Base-by-base conservation (phyloP, 192 early-diverging fungal genomes). In the Diversispora eburnea region DNA sequence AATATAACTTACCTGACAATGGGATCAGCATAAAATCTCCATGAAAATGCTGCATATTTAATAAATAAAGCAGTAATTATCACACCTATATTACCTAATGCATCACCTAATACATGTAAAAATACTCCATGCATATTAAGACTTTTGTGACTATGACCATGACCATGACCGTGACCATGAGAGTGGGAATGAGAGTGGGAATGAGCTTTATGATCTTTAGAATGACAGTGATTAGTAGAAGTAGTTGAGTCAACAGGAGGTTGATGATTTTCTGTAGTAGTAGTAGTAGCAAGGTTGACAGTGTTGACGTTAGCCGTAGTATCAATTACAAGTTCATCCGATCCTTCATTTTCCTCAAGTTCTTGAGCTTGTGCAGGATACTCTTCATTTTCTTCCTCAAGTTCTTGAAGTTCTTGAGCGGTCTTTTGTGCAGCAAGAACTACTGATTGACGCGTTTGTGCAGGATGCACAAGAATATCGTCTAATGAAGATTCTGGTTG, bases 81-180 rank as follows among this genome's bases (percentile, higher is more conserved):
- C 33, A 98, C 96, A 3, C 91, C 96, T 60, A 98, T 77, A 61
- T 91, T 92, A 39, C 92, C 93, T 17, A 96, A 82, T 4, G 92
- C 90, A 78, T 98, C 96, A 57, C 96, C 94, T 17, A 95, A 78
- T 41, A 95, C 91, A 81, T 98, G 94, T 51, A 98, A 80, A 81
- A 95, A 95, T 10, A 98, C 82, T 1, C 86, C 88, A 39, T 65
- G 74, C 83, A 84, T 87, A 77, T 88, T 87, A 15, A 83, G 70
- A 67, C 85, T 73, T n/a, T 81, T 79, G 33, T 57, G 59, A 43
- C 70, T 63, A 45, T 77, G 58, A 57, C 54, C 60, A 69, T 83
- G 68, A 47, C 33, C 52, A 33, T 71, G 3, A n/a, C 76, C 49
- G 45, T 77, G 76, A 25, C 52, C 72, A 57, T 78, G 80, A 62